Evolutionary conservation across 441 rosid species (phyloP), one percentile per base, ranked within the genome.

Genomic region (Euphorbia celastroides): DNA sequence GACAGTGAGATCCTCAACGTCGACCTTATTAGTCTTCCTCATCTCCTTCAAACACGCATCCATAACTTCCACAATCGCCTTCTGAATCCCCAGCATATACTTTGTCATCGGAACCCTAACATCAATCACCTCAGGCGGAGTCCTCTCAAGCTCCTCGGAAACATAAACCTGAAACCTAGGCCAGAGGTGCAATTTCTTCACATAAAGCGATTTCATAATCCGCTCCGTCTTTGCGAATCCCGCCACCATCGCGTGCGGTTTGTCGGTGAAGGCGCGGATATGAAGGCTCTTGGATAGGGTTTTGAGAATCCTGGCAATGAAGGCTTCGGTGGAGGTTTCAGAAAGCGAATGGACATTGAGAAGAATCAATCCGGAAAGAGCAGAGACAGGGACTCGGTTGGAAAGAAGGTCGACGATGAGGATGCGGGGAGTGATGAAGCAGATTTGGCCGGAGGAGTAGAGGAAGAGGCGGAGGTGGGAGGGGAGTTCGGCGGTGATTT

Each of bases 111-210:
- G 82, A 41, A 94, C 91, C 68, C 99, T 83, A 3, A 89, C 82
- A 71, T 94, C 99, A 68, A 92, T 85, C 62, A 92, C 99, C 62
- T 79, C 87, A 9, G 98, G 94, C 8, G 98, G 93, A 44, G 80
- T 75, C 77, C 77, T 75, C 79, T 94, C 98, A 65, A 94, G 75
- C 67, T 94, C 99, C 79, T 88, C 88, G 38, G 96, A 85, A 14
- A 94, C 97, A 69, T 86, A 88, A 55, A 94, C 86, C 83, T 89
- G 99, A 78, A 94, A 94, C 84, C 99, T 82, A n/a, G 98, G 99
- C 98, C 99, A 94, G 20, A 94, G 81, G 42, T 88, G 96, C 73
- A 94, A 78, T 50, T 73, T 76, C 56, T 80, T 82, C 30, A 92
- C 76, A 52, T 70, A 89, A 71, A 94, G 71, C 32, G 88, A 75